Base-by-base conservation (phyloP, 2,329 filamentous ascomycete genomes). In the Talaromyces verruculosus region DNA sequence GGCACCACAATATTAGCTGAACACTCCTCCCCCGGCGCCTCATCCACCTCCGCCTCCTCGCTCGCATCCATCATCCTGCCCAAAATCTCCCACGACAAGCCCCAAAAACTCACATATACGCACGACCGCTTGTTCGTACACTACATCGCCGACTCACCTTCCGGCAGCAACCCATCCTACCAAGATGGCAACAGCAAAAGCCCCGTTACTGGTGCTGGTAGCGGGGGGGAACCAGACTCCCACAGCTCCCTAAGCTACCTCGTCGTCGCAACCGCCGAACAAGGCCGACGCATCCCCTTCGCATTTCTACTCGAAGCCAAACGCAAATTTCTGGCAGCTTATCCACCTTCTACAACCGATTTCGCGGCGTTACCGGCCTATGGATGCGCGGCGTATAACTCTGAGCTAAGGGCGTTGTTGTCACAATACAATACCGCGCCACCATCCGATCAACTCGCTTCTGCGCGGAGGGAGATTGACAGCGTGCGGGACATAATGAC, bases 31-130 rank as follows among this genome's bases (percentile, higher is more conserved):
- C 92, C 92, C 1, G 91, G 93, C 68, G 89, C 91, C 10, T 92
- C 90, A 49, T 88, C 92, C 71, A 91, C 92, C 65, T 93, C 92
- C 72, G 91, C 93, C 69, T 96, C 92, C 4, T 93, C 90, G 13
- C 90, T 98, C 72, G 92, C 94, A 71, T 95, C 93, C 53, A 84
- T 97, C 72, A 93, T 99, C 82, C 92, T 99, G 53, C 95, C 96
- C 66, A 97, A 97, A 79, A 96, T 99, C 83, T 85, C 86, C 65
- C 95, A 99, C 82, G 81, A 84, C 69, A 82, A 85, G 35, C 85
- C 93, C 0, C 89, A 96, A 75, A 97, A 97, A 81, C 87, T 96
- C 70, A 98, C 94, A 64, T 97, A 96, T 82, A 96, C 92, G 47
- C 93, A 97, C 79, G 91, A 93, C 80, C 84, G 89, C 67, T 89